Base-by-base conservation (phyloP, 176 grass and related monocot species). In the Cenchrus fungigraminus region DNA sequence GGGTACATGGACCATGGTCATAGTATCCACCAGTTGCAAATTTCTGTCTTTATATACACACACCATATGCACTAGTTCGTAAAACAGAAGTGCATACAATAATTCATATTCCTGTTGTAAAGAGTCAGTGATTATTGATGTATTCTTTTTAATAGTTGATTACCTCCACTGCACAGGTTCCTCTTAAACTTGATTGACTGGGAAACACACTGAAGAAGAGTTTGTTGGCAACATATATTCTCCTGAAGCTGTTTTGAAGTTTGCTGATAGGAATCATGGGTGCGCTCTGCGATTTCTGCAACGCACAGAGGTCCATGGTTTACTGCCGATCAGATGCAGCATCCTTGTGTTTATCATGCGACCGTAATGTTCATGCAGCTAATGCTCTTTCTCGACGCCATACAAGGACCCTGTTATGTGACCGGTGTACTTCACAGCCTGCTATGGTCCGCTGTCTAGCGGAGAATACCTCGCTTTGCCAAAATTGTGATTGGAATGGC, bases 241-340 rank as follows among this genome's bases (percentile, higher is more conserved):
- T 62, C 46, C 46, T 68, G 25, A 50, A 84, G 22, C 45, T 81
- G 81, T 17, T 60, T 74, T 87, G 17, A 70, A 71, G 65, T 22
- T 57, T 70, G 25, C 56, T 65, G 45, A 47, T 15, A 84, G 51
- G 25, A 76, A 84, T 82, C 82, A 96, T 99, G 97, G 89, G 81
- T 4, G 75, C 80, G 50, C 79, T 87, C 59, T 99, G 97, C 3
- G 90, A 96, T 87, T 96, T 92, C 89, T 99, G 97, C 4, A 86
- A 90, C 71, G 86, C 89, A 74, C 93, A 96, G 57, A 91, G 89
- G 76, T 84, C 92, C 52, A 94, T 99, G 93, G 88, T 97, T 29
- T 97, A 96, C 31, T 99, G 97, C 82, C 90, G 86, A 65, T 99
- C 97, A 42, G 97, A 99, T 79, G 84, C 91, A 6, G 94, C 97